These are phyloP conservation scores for Talaromyces rugulosus DNA, from an alignment of 2,329 filamentous ascomycete genomes.

Conservation along the genomic window DNA sequence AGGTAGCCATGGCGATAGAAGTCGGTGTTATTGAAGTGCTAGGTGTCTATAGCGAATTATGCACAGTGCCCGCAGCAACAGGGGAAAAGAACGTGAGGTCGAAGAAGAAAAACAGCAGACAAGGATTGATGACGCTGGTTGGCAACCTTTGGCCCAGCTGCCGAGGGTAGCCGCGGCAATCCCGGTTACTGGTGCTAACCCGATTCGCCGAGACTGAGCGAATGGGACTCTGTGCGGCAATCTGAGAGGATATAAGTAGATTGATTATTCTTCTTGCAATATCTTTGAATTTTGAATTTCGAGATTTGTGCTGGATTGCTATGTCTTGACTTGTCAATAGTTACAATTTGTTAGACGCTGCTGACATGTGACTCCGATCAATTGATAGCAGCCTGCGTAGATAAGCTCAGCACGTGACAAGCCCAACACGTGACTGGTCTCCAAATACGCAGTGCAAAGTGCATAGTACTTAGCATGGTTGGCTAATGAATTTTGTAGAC, in stretches of 20 bases:
- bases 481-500: too few species aligned
- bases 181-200: not conserved
- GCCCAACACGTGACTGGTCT: not conserved
- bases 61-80: not conserved
- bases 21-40: not conserved
- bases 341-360: not conserved
- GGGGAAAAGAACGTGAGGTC: not conserved
- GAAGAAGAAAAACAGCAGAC: not conserved
- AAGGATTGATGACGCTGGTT: not conserved
- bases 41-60: not conserved
- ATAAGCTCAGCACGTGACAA: not conserved
- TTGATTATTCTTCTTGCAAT: too few species aligned
- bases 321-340: not conserved
- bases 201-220: not conserved
- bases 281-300: not conserved
- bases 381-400: not conserved
- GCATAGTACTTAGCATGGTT: too few species aligned
- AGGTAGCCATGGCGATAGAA: constrained; percentile 42
- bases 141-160: not conserved
- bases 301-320: not conserved
- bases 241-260: too few species aligned
- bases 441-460: too few species aligned
- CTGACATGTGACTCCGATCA: not conserved
- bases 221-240: too few species aligned
- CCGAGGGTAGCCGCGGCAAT: constrained; percentile 12